Base-by-base conservation (phyloP, 371 early-diverging fungal genomes). In the Mucor irregularis region DNA sequence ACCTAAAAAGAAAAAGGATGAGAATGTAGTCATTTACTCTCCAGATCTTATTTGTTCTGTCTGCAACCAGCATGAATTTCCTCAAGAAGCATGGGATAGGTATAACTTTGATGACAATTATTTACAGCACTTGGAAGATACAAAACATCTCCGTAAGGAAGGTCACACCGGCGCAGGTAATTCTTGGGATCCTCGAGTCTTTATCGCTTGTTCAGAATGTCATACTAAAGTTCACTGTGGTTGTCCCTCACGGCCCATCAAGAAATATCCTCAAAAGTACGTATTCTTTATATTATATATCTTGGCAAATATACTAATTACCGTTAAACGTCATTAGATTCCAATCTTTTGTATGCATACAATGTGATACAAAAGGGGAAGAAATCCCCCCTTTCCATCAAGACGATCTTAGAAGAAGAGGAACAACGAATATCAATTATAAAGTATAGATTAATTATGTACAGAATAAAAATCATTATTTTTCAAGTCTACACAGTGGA, bases 121-220 rank as follows among this genome's bases (percentile, higher is more conserved):
- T 28, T 37, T 54, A 34, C 22, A 53, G 6, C 19, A 46, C 3
- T 26, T 66, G 10, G 56, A 54, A 14, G 24, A 28, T 2, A 66
- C 67, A 14, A 33, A 29, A 5, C 31, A 55, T 19, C 31, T 40
- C n/a, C 31, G 67, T 38, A 30, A 28, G 5, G 24, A 42, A 16
- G 67, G 67, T 0, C 55, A 45, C 22, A 67, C 63, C 14, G 67
- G 67, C 11, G 16, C 16, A 2, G 53, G 53, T 24, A 17, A 25
- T 11, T 37, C 14, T 22, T 67, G 67, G 67, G 67, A 67, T 45
- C 67, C 67, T 16, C 58, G 63, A 1, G 67, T 66, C 13, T 58
- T 62, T 45, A 62, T 66, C 19, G 37, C 54, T 26, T 66, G 67
- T 48, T 21, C 49, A 13, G 42, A 34, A 13, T 66, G 62, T 40